Evolutionary conservation across 345 rosid genomes (phyloP).

Genomic region (Orychophragmus violaceus): DNA sequence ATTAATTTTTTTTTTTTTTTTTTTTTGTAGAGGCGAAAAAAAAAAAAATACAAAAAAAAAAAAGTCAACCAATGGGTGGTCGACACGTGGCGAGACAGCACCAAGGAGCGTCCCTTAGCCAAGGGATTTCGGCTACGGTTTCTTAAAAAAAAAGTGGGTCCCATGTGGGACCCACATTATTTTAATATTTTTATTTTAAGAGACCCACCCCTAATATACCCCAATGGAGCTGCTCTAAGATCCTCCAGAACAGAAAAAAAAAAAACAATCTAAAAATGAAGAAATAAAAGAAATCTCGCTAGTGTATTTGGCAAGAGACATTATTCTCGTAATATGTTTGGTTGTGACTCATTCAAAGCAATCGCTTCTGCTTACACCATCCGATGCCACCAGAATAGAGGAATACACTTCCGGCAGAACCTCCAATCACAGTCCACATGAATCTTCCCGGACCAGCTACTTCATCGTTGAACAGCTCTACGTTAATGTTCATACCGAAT

Average conservation of each 20-base stretch:
- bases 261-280: neutral
- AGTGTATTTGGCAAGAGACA: neutral
- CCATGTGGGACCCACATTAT: no score
- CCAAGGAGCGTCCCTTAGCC: no score
- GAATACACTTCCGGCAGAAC: slow-evolving; percentile 51
- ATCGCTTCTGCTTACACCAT: slow-evolving; percentile 73
- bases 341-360: slow-evolving; percentile 45
- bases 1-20: no score
- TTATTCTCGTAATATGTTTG: neutral
- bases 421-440: slow-evolving; percentile 71
- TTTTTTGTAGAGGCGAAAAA: no score
- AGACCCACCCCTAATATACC: no score
- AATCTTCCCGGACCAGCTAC: slow-evolving; percentile 36
- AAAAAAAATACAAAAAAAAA: no score
- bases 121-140: no score
- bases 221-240: no score
- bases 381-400: slow-evolving; percentile 68
- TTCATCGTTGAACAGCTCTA: slow-evolving; percentile 38
- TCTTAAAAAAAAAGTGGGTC: no score
- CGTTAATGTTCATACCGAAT: slow-evolving; percentile 67
- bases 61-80: no score
- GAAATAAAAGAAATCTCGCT: neutral
- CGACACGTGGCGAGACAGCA: no score
- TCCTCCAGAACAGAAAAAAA: neutral
- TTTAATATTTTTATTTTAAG: no score